A percentile compares a stretch with the other conserved stretches of the same genome.
phyloP scores from a whole-genome alignment of 352 stramenopile genomes.

The Phytophthora pseudosyringae region DNA sequence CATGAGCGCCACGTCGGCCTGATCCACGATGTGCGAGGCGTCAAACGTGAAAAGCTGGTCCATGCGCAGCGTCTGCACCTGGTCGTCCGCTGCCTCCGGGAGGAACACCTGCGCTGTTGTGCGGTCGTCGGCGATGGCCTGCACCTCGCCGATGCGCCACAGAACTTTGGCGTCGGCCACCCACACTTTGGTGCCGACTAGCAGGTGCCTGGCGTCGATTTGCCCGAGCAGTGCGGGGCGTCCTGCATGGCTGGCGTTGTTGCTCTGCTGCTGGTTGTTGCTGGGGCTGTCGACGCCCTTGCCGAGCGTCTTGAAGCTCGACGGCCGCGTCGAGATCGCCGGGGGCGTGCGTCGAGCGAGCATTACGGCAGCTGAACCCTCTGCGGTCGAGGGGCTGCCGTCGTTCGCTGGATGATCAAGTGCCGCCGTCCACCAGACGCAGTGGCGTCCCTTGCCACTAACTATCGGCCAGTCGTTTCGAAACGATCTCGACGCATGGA shows the following conservation, averaged over 20 bases:
- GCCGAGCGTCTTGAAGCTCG: constrained; percentile 27
- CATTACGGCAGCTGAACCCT: constrained; percentile 22
- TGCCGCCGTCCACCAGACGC: not conserved
- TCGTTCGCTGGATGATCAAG: constrained; percentile 5
- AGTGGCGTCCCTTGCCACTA: constrained; percentile 4
- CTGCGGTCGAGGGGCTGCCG: constrained; percentile 11
- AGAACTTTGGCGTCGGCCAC: constrained; percentile 76
- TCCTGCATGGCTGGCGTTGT: constrained; percentile 24
- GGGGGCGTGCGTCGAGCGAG: constrained; percentile 22
- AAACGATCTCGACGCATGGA: constrained; percentile 8
- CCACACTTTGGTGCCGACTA: constrained; percentile 73
- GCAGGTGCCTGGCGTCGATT: constrained; percentile 56
- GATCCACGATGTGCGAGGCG: constrained; percentile 83
- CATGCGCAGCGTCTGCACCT: constrained; percentile 58
- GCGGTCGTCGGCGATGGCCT: constrained; percentile 49
- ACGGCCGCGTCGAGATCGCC: constrained; percentile 26
- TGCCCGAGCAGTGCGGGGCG: constrained; percentile 41
- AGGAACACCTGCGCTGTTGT: constrained; percentile 67
- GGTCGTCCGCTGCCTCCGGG: constrained; percentile 63
- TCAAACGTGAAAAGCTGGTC: constrained; percentile 82
- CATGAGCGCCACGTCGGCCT: constrained; percentile 87
- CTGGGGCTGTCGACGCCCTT: constrained; percentile 31
- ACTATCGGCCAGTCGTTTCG: constrained; percentile 16
- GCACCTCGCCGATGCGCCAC: constrained; percentile 83
- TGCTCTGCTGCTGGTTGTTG: constrained; percentile 29